Conservation (phyloP, 805 yeast species). For the Blastobotrys parvus region DNA sequence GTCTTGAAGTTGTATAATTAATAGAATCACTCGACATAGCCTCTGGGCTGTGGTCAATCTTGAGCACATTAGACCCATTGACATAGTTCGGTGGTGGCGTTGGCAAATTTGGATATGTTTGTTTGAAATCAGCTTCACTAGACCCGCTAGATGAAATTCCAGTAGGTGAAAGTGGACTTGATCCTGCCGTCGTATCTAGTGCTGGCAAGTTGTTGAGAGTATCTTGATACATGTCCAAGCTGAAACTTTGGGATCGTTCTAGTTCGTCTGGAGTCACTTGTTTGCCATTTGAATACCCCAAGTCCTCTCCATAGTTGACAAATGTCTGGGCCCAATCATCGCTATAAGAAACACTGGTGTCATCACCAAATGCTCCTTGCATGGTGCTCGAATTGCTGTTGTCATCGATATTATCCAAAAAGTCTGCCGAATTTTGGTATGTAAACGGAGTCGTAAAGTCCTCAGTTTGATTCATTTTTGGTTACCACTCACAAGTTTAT, state of each 20-base stretch:
- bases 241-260: neutral
- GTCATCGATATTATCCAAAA: neutral
- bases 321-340: neutral
- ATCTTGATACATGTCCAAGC: neutral
- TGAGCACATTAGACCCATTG: neutral
- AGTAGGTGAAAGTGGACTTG: neutral
- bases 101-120: conserved; percentile 1
- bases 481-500: too few relatives aligned
- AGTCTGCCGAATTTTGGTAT: neutral
- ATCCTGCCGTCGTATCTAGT: neutral
- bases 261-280: neutral
- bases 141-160: neutral
- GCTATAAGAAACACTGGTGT: neutral
- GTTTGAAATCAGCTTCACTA: too few relatives aligned
- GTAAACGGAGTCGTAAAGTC: neutral
- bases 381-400: neutral
- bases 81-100: conserved; percentile 3
- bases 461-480: conserved; percentile 1
- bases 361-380: neutral
- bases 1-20: neutral
- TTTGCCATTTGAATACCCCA: neutral
- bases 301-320: neutral
- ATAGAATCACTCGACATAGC: neutral
- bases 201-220: neutral
- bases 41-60: neutral